phyloP scores from a whole-genome alignment of 805 yeast species.

The Kodamaea fukazawae region DNA sequence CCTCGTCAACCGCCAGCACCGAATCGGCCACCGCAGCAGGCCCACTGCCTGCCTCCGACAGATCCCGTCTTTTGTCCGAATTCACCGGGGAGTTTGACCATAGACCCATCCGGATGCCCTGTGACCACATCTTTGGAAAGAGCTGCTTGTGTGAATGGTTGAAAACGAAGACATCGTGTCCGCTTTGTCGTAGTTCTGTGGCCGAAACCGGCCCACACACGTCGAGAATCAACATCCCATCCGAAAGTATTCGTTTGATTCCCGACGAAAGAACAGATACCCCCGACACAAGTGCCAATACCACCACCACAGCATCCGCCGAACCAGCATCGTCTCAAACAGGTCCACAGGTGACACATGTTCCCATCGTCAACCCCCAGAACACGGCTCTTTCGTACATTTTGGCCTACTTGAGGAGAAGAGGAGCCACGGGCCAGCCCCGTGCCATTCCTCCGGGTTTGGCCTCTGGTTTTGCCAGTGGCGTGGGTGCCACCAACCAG shows the following conservation, averaged over 20 bases:
- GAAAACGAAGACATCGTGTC: slow-evolving; percentile 70
- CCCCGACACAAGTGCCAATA: slow-evolving; percentile 1
- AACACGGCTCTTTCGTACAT: slow-evolving; percentile 17
- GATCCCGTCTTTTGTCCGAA: slow-evolving; percentile 16
- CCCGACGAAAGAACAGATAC: slow-evolving; percentile 10
- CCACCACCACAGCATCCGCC: slow-evolving; percentile 10
- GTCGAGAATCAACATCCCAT: slow-evolving; percentile 6
- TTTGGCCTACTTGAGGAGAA: slow-evolving; percentile 19
- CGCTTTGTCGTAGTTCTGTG: slow-evolving; percentile 70
- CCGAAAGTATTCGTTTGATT: slow-evolving; percentile 9
- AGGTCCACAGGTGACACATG: slow-evolving; percentile 4
- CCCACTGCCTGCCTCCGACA: slow-evolving; percentile 3
- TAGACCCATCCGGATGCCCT: slow-evolving; percentile 71
- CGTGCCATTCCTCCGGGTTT: slow-evolving; percentile 4
- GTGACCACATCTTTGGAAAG: slow-evolving; percentile 84
- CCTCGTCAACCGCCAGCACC: background rate
- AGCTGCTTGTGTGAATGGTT: slow-evolving; percentile 88
- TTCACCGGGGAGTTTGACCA: slow-evolving; percentile 41
- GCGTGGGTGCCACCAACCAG: background rate
- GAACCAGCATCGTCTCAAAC: too few relatives aligned
- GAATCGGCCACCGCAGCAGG: background rate
- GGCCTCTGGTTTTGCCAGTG: slow-evolving; percentile 1
- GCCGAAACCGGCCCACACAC: slow-evolving; percentile 17
- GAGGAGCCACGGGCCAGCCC: slow-evolving; percentile 3
- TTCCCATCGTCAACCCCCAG: slow-evolving; percentile 9